Percentiles rank a stretch among this genome's conserved stretches.
Evolutionary conservation across 805 yeast genomes (phyloP).

Genomic region (Ogataea chonburiensis): DNA sequence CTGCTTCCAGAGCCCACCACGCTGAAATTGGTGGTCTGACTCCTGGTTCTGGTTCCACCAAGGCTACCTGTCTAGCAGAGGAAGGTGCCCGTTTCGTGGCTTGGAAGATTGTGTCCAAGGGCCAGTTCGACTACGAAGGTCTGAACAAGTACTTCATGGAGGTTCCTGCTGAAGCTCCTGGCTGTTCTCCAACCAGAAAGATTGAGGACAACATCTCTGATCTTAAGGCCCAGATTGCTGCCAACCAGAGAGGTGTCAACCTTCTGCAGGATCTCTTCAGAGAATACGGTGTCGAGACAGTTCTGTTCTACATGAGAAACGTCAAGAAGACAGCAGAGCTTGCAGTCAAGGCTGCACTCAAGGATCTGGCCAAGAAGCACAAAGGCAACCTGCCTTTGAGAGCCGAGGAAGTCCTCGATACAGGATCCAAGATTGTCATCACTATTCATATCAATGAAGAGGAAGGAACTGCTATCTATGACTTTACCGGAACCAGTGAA

Average conservation of each 20-base stretch:
- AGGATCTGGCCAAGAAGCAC: conserved; percentile 42
- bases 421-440: conserved; percentile 50
- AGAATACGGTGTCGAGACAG: conserved; percentile 44
- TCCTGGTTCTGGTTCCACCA: conserved; percentile 57
- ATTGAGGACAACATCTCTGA: conserved; percentile 54
- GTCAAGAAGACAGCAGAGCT: conserved; percentile 47
- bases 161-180: conserved; percentile 46
- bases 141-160: conserved; percentile 46
- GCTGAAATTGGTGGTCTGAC: conserved; percentile 61
- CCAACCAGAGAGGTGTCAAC: conserved; percentile 51
- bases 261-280: conserved; percentile 42
- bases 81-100: conserved; percentile 58
- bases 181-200: conserved; percentile 56
- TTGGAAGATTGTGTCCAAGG: conserved; percentile 49
- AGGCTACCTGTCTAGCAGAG: conserved; percentile 50
- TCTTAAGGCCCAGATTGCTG: conserved; percentile 48
- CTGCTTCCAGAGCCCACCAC: conserved; percentile 62
- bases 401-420: conserved; percentile 54
- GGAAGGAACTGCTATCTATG: conserved; percentile 48
- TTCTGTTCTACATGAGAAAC: conserved; percentile 47
- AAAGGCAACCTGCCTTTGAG: conserved; percentile 35
- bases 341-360: conserved; percentile 40
- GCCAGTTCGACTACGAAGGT: conserved; percentile 53
- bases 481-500: conserved; percentile 53
- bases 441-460: conserved; percentile 41